phyloP scores from a whole-genome alignment of 768 basidiomycete genomes.

The Infundibulicybe gibba region DNA sequence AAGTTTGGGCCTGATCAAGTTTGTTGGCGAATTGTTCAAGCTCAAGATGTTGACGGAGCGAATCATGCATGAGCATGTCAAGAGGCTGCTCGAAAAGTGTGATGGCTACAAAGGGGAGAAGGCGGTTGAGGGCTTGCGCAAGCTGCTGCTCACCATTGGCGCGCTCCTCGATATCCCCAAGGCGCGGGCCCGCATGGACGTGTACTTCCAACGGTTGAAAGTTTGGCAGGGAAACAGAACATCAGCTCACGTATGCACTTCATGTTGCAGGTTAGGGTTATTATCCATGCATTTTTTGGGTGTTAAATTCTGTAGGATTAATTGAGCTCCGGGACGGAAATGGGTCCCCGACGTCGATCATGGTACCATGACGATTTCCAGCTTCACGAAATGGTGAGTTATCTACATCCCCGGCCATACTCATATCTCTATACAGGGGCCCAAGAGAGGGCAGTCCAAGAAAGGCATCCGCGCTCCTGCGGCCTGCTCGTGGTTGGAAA shows the following conservation, averaged over 20 bases:
- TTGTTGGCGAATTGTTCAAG: slow-evolving; percentile 98
- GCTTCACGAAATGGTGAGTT: slow-evolving; percentile 78
- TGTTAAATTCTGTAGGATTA: slow-evolving; percentile 58
- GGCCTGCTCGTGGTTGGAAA: slow-evolving; percentile 84
- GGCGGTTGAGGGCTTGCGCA: slow-evolving; percentile 95
- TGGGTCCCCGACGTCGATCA: slow-evolving; percentile 76
- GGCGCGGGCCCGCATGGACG: slow-evolving; percentile 82
- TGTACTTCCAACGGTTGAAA: slow-evolving; percentile 91
- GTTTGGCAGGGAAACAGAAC: slow-evolving; percentile 67
- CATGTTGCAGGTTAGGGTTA: slow-evolving; percentile 81
- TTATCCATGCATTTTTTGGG: slow-evolving; percentile 1
- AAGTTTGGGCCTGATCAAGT: slow-evolving; percentile 94
- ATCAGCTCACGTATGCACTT: slow-evolving; percentile 90
- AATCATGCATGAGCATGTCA: slow-evolving; percentile 98
- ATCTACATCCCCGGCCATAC: slow-evolving; percentile 4
- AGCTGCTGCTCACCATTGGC: slow-evolving; percentile 88
- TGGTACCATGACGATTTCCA: slow-evolving; percentile 87
- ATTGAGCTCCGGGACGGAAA: slow-evolving; percentile 82
- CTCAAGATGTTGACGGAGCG: slow-evolving; percentile 97
- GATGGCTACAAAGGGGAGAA: slow-evolving; percentile 91
- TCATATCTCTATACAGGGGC: slow-evolving; percentile 51
- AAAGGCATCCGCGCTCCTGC: slow-evolving; percentile 58
- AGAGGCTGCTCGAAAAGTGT: slow-evolving; percentile 92
- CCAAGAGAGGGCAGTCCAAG: slow-evolving; percentile 71
- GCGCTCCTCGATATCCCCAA: slow-evolving; percentile 75